Base-by-base conservation (phyloP, 805 yeast genomes). In the Wickerhamomyces subpelliculosus region DNA sequence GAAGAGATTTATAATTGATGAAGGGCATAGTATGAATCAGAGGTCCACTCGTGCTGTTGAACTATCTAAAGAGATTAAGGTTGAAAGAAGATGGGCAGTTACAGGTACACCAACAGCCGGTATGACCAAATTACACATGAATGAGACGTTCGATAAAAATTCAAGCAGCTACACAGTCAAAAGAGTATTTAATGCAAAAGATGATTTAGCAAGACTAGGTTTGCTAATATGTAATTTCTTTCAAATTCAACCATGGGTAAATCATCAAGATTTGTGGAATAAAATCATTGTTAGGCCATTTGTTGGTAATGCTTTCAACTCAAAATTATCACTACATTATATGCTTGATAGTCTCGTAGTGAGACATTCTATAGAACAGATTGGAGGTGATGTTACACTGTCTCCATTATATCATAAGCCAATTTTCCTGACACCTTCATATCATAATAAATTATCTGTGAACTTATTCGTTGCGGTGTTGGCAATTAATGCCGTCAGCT, bases 81-180 rank as follows among this genome's bases (percentile, higher is more conserved):
- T 73, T 8, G 89, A 81, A 49, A 64, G 86, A 36, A 67, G 73
- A 42, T 81, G 89, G 89, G 78, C 80, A 0, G 84, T 81, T 1
- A 76, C 84, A 0, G 88, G 89, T 23, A 81, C 89, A 0, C 88
- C 88, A 5, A 80, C 87, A 0, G 70, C 83, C 0, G 89, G 89
- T 0, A 59, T 81, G 37, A 78, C 87, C 0, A 69, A 68, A 32
- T 51, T 78, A 8, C 73, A 75, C 44, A 70, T 79, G 46, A 46
- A 42, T 41, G 56, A 52, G 19, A 40, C 32, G 2, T 35, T 27
- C 8, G 43, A 39, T 21, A 34, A 40, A 13, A 40, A 37, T 13
- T 32, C 32, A 2, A 46, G 49, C 12, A 60, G 63, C 35, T 76
- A 76, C 47, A 61, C 67, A 0, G 69, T 78, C 4, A 73, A 69